Evolutionary conservation across 495 filamentous ascomycete genomes (phyloP).

Genomic region (Neurospora sp.): DNA sequence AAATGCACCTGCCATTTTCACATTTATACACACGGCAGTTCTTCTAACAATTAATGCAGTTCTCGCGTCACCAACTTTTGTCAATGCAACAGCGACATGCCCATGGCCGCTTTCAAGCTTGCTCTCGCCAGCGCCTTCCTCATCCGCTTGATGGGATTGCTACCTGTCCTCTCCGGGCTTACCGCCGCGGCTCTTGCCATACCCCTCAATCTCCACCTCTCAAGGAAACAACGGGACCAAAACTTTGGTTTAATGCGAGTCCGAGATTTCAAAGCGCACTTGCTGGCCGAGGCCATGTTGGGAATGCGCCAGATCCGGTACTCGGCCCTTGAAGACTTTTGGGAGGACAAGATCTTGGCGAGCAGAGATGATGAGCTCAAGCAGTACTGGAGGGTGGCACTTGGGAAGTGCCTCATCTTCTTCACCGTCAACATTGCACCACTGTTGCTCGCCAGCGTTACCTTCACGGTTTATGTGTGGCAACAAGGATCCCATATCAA

Average conservation of each 20-base stretch:
- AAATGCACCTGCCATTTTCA: background rate
- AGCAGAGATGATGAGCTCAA: slow-evolving; percentile 51
- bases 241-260: slow-evolving; percentile 59
- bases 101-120: slow-evolving; percentile 41
- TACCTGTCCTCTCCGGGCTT: slow-evolving; percentile 50
- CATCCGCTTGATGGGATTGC: slow-evolving; percentile 53
- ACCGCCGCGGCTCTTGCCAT: slow-evolving; percentile 41
- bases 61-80: slow-evolving; percentile 55
- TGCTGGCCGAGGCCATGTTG: slow-evolving; percentile 60
- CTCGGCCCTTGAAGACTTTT: slow-evolving; percentile 56
- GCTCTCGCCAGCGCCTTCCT: slow-evolving; percentile 48
- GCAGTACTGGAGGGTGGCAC: slow-evolving; percentile 47
- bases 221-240: slow-evolving; percentile 44
- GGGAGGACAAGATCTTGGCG: slow-evolving; percentile 52
- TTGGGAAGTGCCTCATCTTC: slow-evolving; percentile 39
- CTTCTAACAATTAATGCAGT: slow-evolving; percentile 30
- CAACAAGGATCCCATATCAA: slow-evolving; percentile 11
- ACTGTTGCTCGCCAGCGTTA: slow-evolving; percentile 51
- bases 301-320: slow-evolving; percentile 73
- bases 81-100: slow-evolving; percentile 47
- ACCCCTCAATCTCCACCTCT: slow-evolving; percentile 49
- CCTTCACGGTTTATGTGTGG: slow-evolving; percentile 49
- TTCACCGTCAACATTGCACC: slow-evolving; percentile 52
- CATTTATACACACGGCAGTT: slow-evolving; percentile 17
- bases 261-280: slow-evolving; percentile 55